Evolutionary conservation across 345 rosid species (phyloP), one percentile per base, ranked within the genome.

Genomic region (Kandelia obovata): DNA sequence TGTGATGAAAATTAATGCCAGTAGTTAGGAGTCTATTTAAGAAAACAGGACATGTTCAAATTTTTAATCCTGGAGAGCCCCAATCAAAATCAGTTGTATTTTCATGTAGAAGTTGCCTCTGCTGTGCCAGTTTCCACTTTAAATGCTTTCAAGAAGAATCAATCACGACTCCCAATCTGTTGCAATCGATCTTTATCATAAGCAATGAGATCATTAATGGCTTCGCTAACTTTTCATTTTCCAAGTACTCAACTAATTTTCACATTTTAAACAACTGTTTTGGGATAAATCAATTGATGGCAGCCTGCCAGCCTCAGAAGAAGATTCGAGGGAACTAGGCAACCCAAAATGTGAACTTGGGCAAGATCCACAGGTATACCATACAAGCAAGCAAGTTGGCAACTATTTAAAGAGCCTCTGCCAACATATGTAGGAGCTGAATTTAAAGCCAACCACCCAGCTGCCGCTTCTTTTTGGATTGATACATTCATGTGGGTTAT

Each of bases 1-100:
- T 26, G 1, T 53, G 21, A 52, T 62, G 70, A 64, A 56, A 56
- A 56, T 56, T 65, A 30, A 66, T 34, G 34, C 6, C 11, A 47
- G 75, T 35, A 35, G 61, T 51, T 72, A 52, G 61, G 25, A 72
- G 53, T 72, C 70, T 26, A 16, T 32, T 58, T 53, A 72, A 49
- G 46, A 59, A 32, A 72, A 72, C 19, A 65, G 17, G 28, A 23
- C 53, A 19, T 71, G 34, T 64, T 46, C 69, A 15, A 37, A 13
- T 64, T 39, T 64, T 10, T 27, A 43, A 46, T 26, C 20, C 57
- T 19, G 28, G 63, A 20, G 19, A 62, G 26, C 27, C 67, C 11
- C 27, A 9, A 46, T 71, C 57, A 21, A 64, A 28, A 63, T 71
- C 23, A 71, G 6, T 15, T 2, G 52, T 15, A 52, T 32, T 68